These are phyloP conservation scores for Aegilops speltoides DNA, from an alignment of 176 grass and related monocot species.

Conservation along the genomic window DNA sequence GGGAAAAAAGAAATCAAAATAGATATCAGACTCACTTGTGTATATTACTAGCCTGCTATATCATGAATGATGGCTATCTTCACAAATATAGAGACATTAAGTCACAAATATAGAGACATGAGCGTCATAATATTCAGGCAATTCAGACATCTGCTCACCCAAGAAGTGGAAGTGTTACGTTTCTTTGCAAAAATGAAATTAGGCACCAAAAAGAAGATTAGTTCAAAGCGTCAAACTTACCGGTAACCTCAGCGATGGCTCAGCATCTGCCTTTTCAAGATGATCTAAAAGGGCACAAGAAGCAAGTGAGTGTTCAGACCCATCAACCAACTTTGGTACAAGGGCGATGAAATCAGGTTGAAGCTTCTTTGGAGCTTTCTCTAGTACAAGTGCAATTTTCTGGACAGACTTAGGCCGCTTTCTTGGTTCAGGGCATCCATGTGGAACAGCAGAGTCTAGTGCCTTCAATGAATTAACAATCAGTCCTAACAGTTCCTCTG, in stretches of 20 bases:
- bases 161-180: neutral
- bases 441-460: conserved; percentile 72
- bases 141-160: conserved; percentile 5
- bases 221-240: conserved; percentile 43
- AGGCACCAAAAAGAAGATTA: neutral
- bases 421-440: conserved; percentile 74
- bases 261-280: conserved; percentile 58
- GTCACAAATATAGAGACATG: conserved; percentile 17
- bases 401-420: conserved; percentile 55
- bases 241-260: conserved; percentile 62
- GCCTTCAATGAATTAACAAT: conserved; percentile 84
- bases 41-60: neutral
- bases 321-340: conserved; percentile 83
- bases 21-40: conserved; percentile 16
- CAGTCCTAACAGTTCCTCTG: conserved; percentile 80
- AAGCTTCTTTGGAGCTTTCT: conserved; percentile 86
- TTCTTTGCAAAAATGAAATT: conserved; percentile 15
- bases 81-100: conserved; percentile 18
- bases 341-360: conserved; percentile 77
- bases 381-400: conserved; percentile 80
- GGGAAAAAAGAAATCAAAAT: conserved; percentile 5
- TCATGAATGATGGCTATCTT: conserved; percentile 23
- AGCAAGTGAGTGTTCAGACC: conserved; percentile 75
- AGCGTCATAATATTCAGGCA: neutral
- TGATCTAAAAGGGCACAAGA: conserved; percentile 68